Evolutionary conservation across 2,329 filamentous ascomycete genomes (phyloP).

Genomic region (Alternaria gaisen): DNA sequence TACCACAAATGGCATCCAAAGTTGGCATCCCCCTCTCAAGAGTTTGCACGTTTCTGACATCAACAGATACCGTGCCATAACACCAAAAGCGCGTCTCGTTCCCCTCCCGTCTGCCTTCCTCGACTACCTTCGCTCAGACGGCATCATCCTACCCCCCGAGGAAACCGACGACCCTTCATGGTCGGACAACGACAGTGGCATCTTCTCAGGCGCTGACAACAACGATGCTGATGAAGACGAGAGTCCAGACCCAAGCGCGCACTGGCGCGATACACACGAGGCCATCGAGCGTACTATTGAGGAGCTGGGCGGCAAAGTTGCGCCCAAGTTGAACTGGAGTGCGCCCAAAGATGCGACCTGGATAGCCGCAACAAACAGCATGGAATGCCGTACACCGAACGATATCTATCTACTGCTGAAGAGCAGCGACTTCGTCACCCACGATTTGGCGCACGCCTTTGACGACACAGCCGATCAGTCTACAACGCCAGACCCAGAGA

Average conservation of each 20-base stretch:
- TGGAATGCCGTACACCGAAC: conserved; percentile 87
- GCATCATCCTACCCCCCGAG: conserved; percentile 85
- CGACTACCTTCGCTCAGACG: conserved; percentile 88
- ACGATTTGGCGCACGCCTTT: conserved; percentile 93
- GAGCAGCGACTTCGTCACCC: conserved; percentile 91
- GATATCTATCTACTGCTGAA: conserved; percentile 95
- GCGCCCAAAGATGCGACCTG: conserved; percentile 94
- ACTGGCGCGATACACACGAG: conserved; percentile 76
- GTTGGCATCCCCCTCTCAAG: conserved; percentile 51
- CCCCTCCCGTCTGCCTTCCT: conserved; percentile 79
- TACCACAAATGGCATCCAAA: conserved; percentile 91
- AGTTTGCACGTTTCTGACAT: background rate
- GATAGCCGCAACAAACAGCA: conserved; percentile 87
- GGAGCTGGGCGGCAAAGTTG: conserved; percentile 84
- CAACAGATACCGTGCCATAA: conserved; percentile 76
- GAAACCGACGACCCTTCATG: conserved; percentile 57
- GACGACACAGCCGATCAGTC: conserved; percentile 67
- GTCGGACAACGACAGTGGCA: conserved; percentile 62
- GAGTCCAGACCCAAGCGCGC: conserved; percentile 67
- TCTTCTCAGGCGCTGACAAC: conserved; percentile 57
- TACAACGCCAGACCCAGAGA: conserved; percentile 49
- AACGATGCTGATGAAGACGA: conserved; percentile 62
- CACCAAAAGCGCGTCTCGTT: conserved; percentile 86
- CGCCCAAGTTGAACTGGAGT: conserved; percentile 97
- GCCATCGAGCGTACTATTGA: conserved; percentile 78